phyloP scores from a whole-genome alignment of 306 rosid genomes.

The Lathyrus aphaca region DNA sequence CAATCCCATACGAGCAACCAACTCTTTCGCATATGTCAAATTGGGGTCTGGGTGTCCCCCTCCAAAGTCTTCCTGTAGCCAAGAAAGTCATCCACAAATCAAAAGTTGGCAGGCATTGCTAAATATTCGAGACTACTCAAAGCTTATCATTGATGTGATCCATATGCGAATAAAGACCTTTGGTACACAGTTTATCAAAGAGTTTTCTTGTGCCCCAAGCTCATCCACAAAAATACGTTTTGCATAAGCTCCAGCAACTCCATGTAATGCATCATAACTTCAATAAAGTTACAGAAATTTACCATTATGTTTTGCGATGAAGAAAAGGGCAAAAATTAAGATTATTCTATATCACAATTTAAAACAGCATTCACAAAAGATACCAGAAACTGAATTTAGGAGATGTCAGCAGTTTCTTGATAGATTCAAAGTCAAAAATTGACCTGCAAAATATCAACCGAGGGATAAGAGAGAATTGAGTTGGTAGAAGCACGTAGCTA shows the following conservation, averaged over 20 bases:
- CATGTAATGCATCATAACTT: constrained; percentile 88
- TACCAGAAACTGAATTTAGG: constrained; percentile 97
- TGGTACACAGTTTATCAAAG: constrained; percentile 86
- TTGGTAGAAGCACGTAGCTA: constrained; percentile 20
- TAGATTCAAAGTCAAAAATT: constrained; percentile 83
- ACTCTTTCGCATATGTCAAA: constrained; percentile 96
- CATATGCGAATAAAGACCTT: constrained; percentile 62
- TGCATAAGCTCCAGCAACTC: constrained; percentile 98
- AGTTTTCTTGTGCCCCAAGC: constrained; percentile 95
- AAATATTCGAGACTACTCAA: constrained; percentile 25
- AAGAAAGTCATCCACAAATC: constrained; percentile 41
- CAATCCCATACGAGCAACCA: constrained; percentile 92
- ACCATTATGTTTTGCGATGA: constrained; percentile 23
- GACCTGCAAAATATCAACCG: constrained; percentile 62
- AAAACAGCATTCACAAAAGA: constrained; percentile 34
- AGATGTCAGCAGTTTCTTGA: constrained; percentile 73
- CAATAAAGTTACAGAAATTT: constrained; percentile 33
- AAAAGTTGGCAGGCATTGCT: constrained; percentile 11
- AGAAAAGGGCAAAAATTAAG: background rate
- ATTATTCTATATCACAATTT: constrained; percentile 28
- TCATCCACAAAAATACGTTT: constrained; percentile 92
- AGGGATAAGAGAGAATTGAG: constrained; percentile 22
- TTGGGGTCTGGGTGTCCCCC: constrained; percentile 99
- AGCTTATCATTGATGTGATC: constrained; percentile 10
- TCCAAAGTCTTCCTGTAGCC: constrained; percentile 93